Conservation (phyloP, 1,139 yeast species). For the Hyphopichia wangnamkhiaoensis region DNA sequence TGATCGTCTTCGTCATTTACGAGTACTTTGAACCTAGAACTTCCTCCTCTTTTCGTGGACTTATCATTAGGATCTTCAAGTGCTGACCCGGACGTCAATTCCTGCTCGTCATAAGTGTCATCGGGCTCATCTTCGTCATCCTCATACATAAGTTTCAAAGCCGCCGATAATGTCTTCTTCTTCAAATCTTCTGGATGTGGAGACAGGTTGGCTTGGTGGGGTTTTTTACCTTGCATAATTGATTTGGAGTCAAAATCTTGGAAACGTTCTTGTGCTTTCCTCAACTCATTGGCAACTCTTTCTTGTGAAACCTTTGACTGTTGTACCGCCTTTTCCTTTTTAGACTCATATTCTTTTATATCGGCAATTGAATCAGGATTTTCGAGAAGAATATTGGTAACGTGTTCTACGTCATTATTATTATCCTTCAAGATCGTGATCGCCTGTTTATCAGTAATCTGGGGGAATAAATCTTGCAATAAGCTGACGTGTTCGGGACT, state of each 20-base stretch:
- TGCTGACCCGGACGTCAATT: conserved; percentile 40
- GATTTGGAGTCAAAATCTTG: conserved; percentile 11
- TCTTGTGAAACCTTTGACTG: conserved; percentile 9
- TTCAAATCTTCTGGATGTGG: conserved; percentile 38
- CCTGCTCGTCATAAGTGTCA: conserved; percentile 82
- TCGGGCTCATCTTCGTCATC: conserved; percentile 81
- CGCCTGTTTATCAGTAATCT: conserved; percentile 46
- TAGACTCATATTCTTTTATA: conserved; percentile 14
- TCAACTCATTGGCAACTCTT: conserved; percentile 6
- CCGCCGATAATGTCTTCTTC: conserved; percentile 61
- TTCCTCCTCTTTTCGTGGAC: not conserved
- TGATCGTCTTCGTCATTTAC: conserved; percentile 19
- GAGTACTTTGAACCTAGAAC: conserved; percentile 7
- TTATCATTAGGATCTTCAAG: conserved; percentile 15
- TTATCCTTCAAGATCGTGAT: conserved; percentile 47
- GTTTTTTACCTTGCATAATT: conserved; percentile 24
- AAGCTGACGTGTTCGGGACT: conserved; percentile 41
- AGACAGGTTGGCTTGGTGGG: not conserved
- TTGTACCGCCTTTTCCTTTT: not conserved
- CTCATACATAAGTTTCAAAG: conserved; percentile 65
- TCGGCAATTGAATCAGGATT: conserved; percentile 45
- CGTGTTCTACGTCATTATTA: conserved; percentile 55
- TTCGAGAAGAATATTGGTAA: conserved; percentile 64
- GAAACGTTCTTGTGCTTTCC: conserved; percentile 3
- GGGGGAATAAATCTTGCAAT: conserved; percentile 62